phyloP scores from a whole-genome alignment of 441 rosid species.

The Populus tomentosa region DNA sequence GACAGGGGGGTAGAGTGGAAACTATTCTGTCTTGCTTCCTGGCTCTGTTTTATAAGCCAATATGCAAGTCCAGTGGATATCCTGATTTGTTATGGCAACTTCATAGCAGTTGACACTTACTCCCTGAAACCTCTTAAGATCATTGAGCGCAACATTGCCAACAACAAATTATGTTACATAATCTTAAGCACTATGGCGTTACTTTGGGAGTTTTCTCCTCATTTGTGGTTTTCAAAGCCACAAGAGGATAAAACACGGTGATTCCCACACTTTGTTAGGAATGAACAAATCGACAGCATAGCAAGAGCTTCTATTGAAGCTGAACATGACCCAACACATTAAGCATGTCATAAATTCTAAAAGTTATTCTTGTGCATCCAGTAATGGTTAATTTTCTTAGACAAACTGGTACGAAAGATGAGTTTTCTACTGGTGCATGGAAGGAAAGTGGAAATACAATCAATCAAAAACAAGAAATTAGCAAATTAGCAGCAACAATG shows the following conservation, averaged over 20 bases:
- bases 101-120: neutral
- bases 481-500: neutral
- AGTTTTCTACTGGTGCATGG: neutral
- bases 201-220: too few species aligned
- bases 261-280: neutral
- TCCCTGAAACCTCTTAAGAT: neutral
- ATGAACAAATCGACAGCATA: neutral
- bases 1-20: neutral
- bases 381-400: neutral
- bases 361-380: neutral
- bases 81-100: neutral
- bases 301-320: neutral
- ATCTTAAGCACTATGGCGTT: neutral
- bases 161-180: neutral
- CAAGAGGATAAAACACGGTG: neutral
- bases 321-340: neutral
- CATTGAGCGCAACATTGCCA: neutral
- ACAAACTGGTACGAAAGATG: neutral
- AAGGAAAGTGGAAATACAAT: neutral
- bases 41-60: neutral
- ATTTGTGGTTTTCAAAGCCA: neutral
- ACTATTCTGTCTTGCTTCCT: neutral
- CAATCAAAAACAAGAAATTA: conserved; percentile 1
- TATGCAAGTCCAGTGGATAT: neutral
- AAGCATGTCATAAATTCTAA: neutral